phyloP scores from a whole-genome alignment of 176 grass and related monocot species.

The Areca catechu region DNA sequence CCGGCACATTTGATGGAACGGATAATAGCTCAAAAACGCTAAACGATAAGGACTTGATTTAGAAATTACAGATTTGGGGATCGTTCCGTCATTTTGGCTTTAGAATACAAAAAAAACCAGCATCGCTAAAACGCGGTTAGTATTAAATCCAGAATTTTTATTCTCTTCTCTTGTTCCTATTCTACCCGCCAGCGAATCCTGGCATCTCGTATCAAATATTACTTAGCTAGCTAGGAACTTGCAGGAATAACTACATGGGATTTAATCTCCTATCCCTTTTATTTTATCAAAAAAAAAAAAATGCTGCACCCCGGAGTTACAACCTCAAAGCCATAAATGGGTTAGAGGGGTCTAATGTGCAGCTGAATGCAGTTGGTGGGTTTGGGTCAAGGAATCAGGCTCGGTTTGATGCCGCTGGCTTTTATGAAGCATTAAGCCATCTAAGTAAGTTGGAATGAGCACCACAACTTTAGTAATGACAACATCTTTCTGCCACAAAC shows the following conservation, averaged over 20 bases:
- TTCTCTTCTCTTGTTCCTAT: too few relatives aligned
- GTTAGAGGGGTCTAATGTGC: constrained; percentile 13
- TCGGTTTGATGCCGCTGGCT: constrained; percentile 65
- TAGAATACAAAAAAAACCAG: too few relatives aligned
- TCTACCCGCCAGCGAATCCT: too few relatives aligned
- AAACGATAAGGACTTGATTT: constrained; percentile 28
- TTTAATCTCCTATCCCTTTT: too few relatives aligned
- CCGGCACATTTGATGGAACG: constrained; percentile 60
- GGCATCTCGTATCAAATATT: too few relatives aligned
- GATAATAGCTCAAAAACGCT: constrained; percentile 56
- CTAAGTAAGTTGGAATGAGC: constrained; percentile 8
- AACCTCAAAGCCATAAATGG: constrained; percentile 58
- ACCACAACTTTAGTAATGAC: too few relatives aligned
- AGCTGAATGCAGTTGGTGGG: constrained; percentile 20
- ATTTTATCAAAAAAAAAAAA: too few relatives aligned
- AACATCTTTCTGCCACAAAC: too few relatives aligned
- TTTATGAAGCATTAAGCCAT: constrained; percentile 78
- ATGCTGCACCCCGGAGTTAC: constrained; percentile 63
- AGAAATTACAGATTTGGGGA: constrained; percentile 11
- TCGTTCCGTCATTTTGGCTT: constrained; percentile 25
- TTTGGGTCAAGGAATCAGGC: constrained; percentile 29
- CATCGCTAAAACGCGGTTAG: too few relatives aligned
- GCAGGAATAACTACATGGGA: too few relatives aligned
- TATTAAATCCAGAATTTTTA: too few relatives aligned
- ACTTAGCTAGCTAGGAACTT: too few relatives aligned